Evolutionary conservation across 805 yeast species (phyloP), one percentile per base, ranked within the genome.

Genomic region (Cyberlindnera bimundalis): DNA sequence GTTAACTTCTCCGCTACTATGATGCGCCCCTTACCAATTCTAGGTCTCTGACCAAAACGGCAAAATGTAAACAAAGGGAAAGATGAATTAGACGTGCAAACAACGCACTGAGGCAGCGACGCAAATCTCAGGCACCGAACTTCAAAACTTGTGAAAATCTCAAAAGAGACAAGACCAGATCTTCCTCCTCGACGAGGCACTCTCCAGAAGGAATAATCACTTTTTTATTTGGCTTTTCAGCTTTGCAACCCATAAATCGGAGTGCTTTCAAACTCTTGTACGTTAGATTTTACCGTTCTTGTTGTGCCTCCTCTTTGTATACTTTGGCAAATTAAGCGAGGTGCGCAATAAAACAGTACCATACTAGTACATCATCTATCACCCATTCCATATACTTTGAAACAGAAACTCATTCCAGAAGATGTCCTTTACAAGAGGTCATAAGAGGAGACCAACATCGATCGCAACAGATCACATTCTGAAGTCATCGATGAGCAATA

Each of bases 401-500:
- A 16, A 15, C n/a, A n/a, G n/a, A 13, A 13, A 8, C 10, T 11
- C 13, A 16, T 13, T 16, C 8, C 23, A 30, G 14, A 16, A 29
- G 23, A 53, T 51, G 57, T 47, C 56, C 10, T 49, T 34, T 41
- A 42, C 35, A 5, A 39, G 24, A 26, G 42, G 51, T 1, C 61
- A 55, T 29, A 50, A 38, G 38, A 40, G 58, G 33, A 48, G 58
- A 39, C 59, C 59, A n/a, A 55, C 61, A 2, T 56, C 61, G 12
- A 47, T 56, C 11, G 54, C 55, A 1, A 45, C 52, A 0, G 56
- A 49, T 31, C 32, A 46, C 35, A 44, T 46, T 18, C 28, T 43
- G 27, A 33, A 35, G 10, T 15, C 35, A 8, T 38, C 46, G 16
- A 43, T 18, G 40, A 43, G 40, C 16, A 55, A 55, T 33, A 47